Conservation (phyloP, 805 yeast species). For the Tetrapisispora pingtungensis region DNA sequence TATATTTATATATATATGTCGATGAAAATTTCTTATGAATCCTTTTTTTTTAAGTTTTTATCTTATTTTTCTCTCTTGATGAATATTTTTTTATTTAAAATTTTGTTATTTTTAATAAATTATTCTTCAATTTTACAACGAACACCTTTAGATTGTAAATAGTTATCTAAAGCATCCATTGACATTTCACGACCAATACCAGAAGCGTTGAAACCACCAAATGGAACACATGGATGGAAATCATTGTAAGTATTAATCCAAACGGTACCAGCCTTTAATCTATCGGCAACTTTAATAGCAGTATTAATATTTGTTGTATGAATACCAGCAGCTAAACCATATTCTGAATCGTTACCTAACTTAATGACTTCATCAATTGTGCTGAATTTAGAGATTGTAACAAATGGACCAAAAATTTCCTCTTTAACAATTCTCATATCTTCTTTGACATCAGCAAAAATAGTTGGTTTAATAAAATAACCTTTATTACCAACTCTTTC, state of each 20-base stretch:
- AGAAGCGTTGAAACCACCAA: constrained; percentile 82
- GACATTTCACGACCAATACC: constrained; percentile 93
- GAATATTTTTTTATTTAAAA: not conserved
- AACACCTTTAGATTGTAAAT: constrained; percentile 79
- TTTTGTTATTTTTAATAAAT: not conserved
- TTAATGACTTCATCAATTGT: constrained; percentile 65
- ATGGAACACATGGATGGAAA: constrained; percentile 78
- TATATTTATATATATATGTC: too few relatives aligned
- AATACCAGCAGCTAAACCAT: constrained; percentile 83
- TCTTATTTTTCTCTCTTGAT: not conserved
- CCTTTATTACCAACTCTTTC: constrained; percentile 61
- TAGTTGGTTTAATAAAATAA: constrained; percentile 69
- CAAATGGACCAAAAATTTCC: constrained; percentile 89
- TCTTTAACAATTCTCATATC: constrained; percentile 70
- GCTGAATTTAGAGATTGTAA: constrained; percentile 62
- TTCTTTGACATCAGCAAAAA: constrained; percentile 72
- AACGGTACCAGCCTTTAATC: constrained; percentile 67
- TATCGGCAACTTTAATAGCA: constrained; percentile 56
- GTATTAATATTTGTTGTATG: constrained; percentile 62
- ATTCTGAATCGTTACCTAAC: constrained; percentile 66
- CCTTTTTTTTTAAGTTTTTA: not conserved
- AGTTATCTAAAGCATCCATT: constrained; percentile 70
- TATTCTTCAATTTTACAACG: constrained; percentile 4
- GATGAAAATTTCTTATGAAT: too few relatives aligned
- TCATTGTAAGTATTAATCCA: constrained; percentile 83